Evolutionary conservation across 2,329 filamentous ascomycete genomes (phyloP), one percentile per base, ranked within the genome.

Genomic region (Pleurostoma richardsiae): DNA sequence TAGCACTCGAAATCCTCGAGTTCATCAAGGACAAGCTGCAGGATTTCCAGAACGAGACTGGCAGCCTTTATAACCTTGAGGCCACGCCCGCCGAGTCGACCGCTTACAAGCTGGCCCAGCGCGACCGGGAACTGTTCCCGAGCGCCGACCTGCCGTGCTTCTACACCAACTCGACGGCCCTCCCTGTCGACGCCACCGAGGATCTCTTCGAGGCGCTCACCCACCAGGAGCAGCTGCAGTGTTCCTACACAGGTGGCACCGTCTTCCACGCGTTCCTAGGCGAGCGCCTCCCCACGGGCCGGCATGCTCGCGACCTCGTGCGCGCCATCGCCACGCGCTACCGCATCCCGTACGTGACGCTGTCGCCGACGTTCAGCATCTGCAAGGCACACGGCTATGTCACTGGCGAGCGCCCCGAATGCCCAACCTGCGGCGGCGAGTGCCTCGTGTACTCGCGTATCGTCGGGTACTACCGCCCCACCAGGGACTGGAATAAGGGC

Each of bases 181-280:
- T 41, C 7, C 40, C 40, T 19, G 40, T 41, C n/a, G 40, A 29
- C 40, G 40, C 40, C 7, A 41, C 40, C 7, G 40, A 41, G 40
- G 40, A 41, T 29, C 40, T 41, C 7, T 41, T 41, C 3, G n/a
- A 41, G 40, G 40, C 40, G 8, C 40, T 41, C 8, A 19, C 7
- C 26, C 40, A 41, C 26, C 40, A 41, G 26, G 40, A 41, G 40
- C 7, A 41, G 40, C 40, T 41, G n/a, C 40, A 41, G 40, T 29
- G 40, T 29, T 7, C 40, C 40, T 41, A 41, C 40, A 41, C 40
- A 8, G 40, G 40, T 8, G 40, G 40, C 40, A 41, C 40, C 40
- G 40, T 41, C n/a, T 41, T 41, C 40, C 40, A 41, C 40, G 40
- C 40, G n/a, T 41, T 41, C 40, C 40, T 41, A 8, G 40, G 40